Base-by-base conservation (phyloP, 1,284 basidiomycete genomes). In the Exobasidium cylindrosporum region DNA sequence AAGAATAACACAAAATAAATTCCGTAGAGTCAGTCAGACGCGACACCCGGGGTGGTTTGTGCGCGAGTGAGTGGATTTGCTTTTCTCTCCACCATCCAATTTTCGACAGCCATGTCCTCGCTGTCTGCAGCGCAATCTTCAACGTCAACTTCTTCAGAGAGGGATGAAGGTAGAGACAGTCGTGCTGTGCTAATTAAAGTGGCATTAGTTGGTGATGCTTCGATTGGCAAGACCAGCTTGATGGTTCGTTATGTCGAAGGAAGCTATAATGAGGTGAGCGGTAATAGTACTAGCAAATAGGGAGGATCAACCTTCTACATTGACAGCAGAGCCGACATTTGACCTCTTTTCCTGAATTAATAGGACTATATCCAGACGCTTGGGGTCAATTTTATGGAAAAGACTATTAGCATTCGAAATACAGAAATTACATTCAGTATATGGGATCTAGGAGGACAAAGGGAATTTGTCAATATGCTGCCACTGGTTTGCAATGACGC, bases 381-480 rank as follows among this genome's bases (percentile, higher is more conserved):
- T 82, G 77, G 63, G 24, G 94, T 97, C 83, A 97, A 97, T 83
- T 97, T 97, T 82, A 97, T 97, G 94, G 94, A 97, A 84, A 97
- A 96, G 84, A 93, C 92, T 40, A 97, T 97, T 74, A 90, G 90
- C 61, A 95, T 97, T 72, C 88, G 94, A 69, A 89, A 95, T 81
- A 97, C 94, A 58, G 95, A 96, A 61, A 97, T 97, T 83, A 97
- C 93, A 1, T 97, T 98, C 83, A 96, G 92, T 70, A 96, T 98
- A 81, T 97, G 95, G 95, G 95, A 97, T 85, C 84, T 98, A 52
- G 95, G 95, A 26, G 58, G 94, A 32, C 94, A 97, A 81, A 85
- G 95, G 61, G 95, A 97, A 81, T 97, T 98, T 81, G 94, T 97
- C 70, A 96, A 96, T 82, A 97, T 97, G 95, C 84, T 97, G 35